Evolutionary conservation across 2,329 filamentous ascomycete species (phyloP).

Genomic region (Trichoderma koningiopsis): DNA sequence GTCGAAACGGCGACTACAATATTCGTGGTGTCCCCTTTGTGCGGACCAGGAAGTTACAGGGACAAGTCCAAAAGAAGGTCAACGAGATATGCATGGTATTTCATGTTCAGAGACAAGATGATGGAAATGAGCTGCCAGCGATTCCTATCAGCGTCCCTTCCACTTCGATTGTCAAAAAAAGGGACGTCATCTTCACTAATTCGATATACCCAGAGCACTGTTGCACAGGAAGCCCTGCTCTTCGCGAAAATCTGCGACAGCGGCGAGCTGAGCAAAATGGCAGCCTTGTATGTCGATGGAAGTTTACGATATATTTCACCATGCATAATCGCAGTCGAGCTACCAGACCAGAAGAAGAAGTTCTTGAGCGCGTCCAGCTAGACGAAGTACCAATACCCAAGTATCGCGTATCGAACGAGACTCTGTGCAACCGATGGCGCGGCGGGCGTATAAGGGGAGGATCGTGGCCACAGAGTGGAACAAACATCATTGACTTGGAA

Average conservation of each 20-base stretch:
- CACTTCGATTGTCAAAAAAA: slow-evolving; percentile 41
- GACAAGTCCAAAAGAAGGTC: slow-evolving; percentile 42
- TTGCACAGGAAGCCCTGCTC: slow-evolving; percentile 25
- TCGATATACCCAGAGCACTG: slow-evolving; percentile 46
- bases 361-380: slow-evolving; percentile 37
- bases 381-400: slow-evolving; percentile 37
- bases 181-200: slow-evolving; percentile 59
- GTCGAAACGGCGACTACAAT: slow-evolving; percentile 29
- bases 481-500: slow-evolving; percentile 32
- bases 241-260: background rate
- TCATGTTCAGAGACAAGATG: slow-evolving; percentile 42
- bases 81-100: slow-evolving; percentile 49
- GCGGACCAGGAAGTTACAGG: slow-evolving; percentile 40
- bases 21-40: slow-evolving; percentile 46
- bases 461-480: slow-evolving; percentile 34
- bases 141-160: slow-evolving; percentile 47
- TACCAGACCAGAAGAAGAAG: slow-evolving; percentile 41
- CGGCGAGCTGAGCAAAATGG: slow-evolving; percentile 30
- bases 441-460: slow-evolving; percentile 37
- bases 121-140: slow-evolving; percentile 38
- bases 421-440: slow-evolving; percentile 40
- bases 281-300: slow-evolving; percentile 57
- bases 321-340: slow-evolving; percentile 27
- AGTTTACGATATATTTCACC: slow-evolving; percentile 36
- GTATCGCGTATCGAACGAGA: slow-evolving; percentile 37